phyloP scores from a whole-genome alignment of 345 rosid species.

The Euphorbia peplus region DNA sequence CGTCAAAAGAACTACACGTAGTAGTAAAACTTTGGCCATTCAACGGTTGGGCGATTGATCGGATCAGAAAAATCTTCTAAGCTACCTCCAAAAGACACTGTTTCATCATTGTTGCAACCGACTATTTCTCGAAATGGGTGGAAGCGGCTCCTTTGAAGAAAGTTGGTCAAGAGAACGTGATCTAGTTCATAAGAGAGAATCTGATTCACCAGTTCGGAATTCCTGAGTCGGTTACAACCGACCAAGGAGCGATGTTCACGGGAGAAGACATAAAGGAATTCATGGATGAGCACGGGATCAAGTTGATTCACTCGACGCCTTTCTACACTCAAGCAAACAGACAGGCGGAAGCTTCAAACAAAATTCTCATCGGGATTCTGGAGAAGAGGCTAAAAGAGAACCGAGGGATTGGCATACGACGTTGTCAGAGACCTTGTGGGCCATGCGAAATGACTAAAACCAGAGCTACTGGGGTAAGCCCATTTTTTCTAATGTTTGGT shows the following conservation, averaged over 20 bases:
- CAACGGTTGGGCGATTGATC: background rate
- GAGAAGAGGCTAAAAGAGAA: background rate
- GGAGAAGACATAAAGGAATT: background rate
- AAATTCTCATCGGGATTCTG: background rate
- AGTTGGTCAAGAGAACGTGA: background rate
- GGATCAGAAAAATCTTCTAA: background rate
- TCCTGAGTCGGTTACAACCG: background rate
- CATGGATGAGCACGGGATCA: background rate
- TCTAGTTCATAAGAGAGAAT: background rate
- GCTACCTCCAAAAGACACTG: background rate
- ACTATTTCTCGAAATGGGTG: background rate
- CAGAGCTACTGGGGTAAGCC: background rate
- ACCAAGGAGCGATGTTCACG: background rate
- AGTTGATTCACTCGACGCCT: background rate
- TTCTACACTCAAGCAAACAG: background rate
- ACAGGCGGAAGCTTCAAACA: background rate
- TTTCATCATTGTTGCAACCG: background rate
- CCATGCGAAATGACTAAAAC: background rate
- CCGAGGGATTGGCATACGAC: background rate
- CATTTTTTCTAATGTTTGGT: background rate
- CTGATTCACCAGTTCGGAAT: background rate
- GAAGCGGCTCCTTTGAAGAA: background rate
- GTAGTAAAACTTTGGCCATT: background rate
- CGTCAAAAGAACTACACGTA: background rate
- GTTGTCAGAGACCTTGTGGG: background rate